These are phyloP conservation scores for Tephrocybe sp. DNA, from an alignment of 768 basidiomycete species.

Conservation along the genomic window DNA sequence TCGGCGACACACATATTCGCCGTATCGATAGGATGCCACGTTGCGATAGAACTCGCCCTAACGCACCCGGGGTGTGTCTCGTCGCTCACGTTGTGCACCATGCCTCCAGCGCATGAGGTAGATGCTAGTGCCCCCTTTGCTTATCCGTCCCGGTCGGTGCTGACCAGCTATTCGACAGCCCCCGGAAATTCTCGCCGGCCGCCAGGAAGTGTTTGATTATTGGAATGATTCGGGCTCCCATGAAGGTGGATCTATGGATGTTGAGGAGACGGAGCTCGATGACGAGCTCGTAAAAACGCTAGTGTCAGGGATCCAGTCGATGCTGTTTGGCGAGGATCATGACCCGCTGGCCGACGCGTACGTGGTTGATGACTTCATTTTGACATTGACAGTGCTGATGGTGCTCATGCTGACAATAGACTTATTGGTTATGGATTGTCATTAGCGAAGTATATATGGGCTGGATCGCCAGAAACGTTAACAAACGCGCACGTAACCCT, in stretches of 20 bases:
- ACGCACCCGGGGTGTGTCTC: constrained; percentile 5
- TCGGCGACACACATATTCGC: constrained; percentile 4
- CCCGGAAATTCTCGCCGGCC: constrained; percentile 7
- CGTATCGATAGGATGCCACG: constrained; percentile 10
- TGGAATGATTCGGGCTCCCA: constrained; percentile 7
- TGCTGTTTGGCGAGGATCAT: constrained; percentile 2
- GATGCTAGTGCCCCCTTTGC: neutral
- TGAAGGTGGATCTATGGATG: neutral
- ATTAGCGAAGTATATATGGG: constrained; percentile 5
- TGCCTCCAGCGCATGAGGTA: constrained; percentile 10
- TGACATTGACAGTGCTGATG: neutral
- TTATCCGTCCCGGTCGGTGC: neutral
- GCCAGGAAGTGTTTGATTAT: constrained; percentile 9
- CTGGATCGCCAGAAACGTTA: constrained; percentile 6
- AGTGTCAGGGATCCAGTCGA: neutral
- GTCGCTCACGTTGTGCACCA: constrained; percentile 9
- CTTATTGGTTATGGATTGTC: neutral
- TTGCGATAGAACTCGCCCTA: constrained; percentile 7
- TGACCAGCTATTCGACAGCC: constrained; percentile 2
- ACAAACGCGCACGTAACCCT: neutral
- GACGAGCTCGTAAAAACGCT: constrained; percentile 15
- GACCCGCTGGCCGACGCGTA: constrained; percentile 3
- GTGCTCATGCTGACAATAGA: neutral
- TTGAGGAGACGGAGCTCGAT: neutral
- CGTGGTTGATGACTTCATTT: neutral